Evolutionary conservation across 2,329 filamentous ascomycete species (phyloP).

Genomic region (Colletotrichum destructivum): DNA sequence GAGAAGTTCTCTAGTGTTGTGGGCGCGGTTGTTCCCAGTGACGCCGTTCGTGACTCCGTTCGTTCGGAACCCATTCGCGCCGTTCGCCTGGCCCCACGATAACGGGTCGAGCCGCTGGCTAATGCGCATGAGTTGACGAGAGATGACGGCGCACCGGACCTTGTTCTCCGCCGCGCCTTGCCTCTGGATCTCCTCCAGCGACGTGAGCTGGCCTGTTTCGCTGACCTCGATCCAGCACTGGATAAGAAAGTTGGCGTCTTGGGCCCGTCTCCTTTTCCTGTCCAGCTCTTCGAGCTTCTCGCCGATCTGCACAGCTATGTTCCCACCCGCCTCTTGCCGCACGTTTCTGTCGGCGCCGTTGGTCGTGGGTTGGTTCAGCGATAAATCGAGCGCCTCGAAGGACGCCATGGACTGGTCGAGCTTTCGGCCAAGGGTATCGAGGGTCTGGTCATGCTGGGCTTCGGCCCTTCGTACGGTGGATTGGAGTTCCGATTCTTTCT

Average conservation of each 20-base stretch:
- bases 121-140: conserved; percentile 92
- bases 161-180: conserved; percentile 92
- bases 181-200: conserved; percentile 89
- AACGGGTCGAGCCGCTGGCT: conserved; percentile 89
- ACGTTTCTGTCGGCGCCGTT: conserved; percentile 56
- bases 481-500: conserved; percentile 90
- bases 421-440: conserved; percentile 89
- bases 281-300: conserved; percentile 95
- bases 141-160: conserved; percentile 93
- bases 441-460: conserved; percentile 90
- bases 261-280: conserved; percentile 87
- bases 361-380: conserved; percentile 73
- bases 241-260: conserved; percentile 95
- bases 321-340: conserved; percentile 77
- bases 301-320: conserved; percentile 94
- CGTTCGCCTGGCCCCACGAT: conserved; percentile 77
- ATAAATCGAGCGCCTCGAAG: conserved; percentile 91
- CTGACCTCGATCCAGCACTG: conserved; percentile 98
- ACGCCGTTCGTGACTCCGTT: conserved; percentile 67
- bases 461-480: conserved; percentile 93
- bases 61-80: conserved; percentile 65
- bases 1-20: conserved; percentile 88
- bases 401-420: conserved; percentile 92
- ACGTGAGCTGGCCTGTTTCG: conserved; percentile 87
- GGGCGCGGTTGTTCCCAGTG: conserved; percentile 56